Base-by-base conservation (phyloP, 179 eudicot species). In the Corrigiola litoralis region DNA sequence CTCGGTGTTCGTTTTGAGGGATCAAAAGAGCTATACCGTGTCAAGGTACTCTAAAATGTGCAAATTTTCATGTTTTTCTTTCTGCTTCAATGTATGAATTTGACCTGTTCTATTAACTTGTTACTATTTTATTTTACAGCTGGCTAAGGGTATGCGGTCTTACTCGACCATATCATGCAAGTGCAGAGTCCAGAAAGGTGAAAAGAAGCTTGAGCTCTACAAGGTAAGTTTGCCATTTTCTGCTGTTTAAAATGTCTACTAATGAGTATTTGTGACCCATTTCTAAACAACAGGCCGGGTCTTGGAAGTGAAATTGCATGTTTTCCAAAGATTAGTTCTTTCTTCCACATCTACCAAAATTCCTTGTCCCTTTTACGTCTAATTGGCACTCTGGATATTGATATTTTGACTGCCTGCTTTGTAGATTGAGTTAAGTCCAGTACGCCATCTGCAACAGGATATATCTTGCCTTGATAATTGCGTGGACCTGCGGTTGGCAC, bases 391-490 rank as follows among this genome's bases (percentile, higher is more conserved):
- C 25, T 31, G 14, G 71, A 40, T 40, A 49, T 53, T 70, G 28
- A 62, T 25, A 33, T 23, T 44, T 21, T 34, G 3, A 48, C 41
- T 57, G 29, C 70, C 65, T 47, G 41, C 11, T 66, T 70, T 65
- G 58, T 51, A 79, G 83, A 65, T 75, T 23, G 77, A 72, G 58
- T 56, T 48, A 53, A 75, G 63, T 61, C 77, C 28, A 69, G 41
- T 79, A 40, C 77, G 83, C 33, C 70, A 79, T 61, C 42, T 75
- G 33, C 48, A 68, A 48, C 69, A 47, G n/a, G 83, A 79, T 52
- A 42, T 65, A 55, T 68, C 80, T 27, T 75, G 80, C 31, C 66
- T 72, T 34, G 77, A 42, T 28, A 72, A 45, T 51, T 51, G 50
- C 29, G 72, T 72, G 40, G 80, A 79, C 49, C 56, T 79, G 52